Evolutionary conservation across 1,284 basidiomycete genomes (phyloP).

Genomic region (Porodaedalea pini): DNA sequence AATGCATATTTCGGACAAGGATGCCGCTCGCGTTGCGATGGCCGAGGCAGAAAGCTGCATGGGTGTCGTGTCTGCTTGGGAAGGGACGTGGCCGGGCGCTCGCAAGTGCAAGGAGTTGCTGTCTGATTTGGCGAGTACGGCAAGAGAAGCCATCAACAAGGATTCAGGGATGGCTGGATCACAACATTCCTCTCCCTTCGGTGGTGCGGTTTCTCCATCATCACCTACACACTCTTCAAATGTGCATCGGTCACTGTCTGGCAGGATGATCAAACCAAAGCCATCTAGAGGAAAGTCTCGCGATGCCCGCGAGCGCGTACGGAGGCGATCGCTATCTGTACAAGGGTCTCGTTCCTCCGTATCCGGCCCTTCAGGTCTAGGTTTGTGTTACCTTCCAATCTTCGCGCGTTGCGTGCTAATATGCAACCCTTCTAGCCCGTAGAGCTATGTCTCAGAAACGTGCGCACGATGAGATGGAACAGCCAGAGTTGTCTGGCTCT

Average conservation of each 20-base stretch:
- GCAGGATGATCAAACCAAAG: conserved; percentile 51
- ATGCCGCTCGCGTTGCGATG: conserved; percentile 69
- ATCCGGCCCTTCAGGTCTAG: conserved; percentile 61
- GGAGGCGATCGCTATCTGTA: conserved; percentile 14
- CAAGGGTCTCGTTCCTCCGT: conserved; percentile 59
- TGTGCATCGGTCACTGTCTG: conserved; percentile 49
- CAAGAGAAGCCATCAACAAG: conserved; percentile 58
- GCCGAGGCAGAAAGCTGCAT: conserved; percentile 78
- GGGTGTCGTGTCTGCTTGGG: conserved; percentile 71
- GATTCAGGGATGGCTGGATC: conserved; percentile 2
- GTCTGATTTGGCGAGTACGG: conserved; percentile 62
- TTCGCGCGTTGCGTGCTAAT: conserved; percentile 24
- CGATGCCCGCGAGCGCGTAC: conserved; percentile 39
- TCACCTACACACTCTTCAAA: conserved; percentile 33
- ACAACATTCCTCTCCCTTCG: conserved; percentile 9
- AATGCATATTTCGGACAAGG: conserved; percentile 74
- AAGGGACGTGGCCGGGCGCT: conserved; percentile 86
- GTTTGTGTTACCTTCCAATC: conserved; percentile 39
- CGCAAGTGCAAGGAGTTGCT: conserved; percentile 80
- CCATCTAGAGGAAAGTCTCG: conserved; percentile 55
- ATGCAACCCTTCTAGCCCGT: conserved; percentile 43
- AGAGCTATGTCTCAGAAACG: conserved; percentile 72
- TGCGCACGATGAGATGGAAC: conserved; percentile 61
- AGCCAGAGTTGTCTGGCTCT: conserved; percentile 26
- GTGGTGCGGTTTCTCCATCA: conserved; percentile 7